These are phyloP conservation scores for Erysimum cheiranthoides DNA, from an alignment of 345 rosid genomes.

Conservation along the genomic window DNA sequence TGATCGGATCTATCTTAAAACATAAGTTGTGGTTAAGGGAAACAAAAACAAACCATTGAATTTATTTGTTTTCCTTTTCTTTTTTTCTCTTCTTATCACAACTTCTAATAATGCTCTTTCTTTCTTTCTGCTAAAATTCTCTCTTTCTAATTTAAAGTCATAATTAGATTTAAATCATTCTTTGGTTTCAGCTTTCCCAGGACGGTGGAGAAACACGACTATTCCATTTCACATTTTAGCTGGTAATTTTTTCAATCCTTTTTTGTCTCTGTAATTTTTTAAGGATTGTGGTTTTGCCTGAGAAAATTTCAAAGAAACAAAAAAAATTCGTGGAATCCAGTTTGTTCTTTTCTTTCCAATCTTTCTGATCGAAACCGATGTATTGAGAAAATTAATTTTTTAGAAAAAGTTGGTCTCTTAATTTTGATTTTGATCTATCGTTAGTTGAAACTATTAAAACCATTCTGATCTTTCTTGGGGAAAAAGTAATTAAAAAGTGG, in stretches of 20 bases:
- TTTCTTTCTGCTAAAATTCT: slow-evolving; percentile 24
- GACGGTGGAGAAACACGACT: slow-evolving; percentile 22
- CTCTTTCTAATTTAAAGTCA: slow-evolving; percentile 31
- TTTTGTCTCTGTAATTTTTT: not conserved
- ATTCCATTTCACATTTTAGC: slow-evolving; percentile 21
- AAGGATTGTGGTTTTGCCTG: slow-evolving; percentile 5
- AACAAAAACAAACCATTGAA: slow-evolving; percentile 19
- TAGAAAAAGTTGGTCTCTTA: not conserved
- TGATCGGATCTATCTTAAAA: slow-evolving; percentile 18
- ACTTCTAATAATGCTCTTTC: slow-evolving; percentile 17
- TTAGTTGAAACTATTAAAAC: not conserved
- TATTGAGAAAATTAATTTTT: not conserved
- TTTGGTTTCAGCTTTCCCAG: slow-evolving; percentile 30
- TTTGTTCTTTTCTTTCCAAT: not conserved
- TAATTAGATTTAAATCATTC: slow-evolving; percentile 8
- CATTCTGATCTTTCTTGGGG: not conserved
- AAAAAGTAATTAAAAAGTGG: not conserved
- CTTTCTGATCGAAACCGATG: not conserved
- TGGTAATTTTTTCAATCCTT: slow-evolving; percentile 25
- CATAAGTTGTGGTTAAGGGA: not conserved
- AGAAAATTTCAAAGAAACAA: slow-evolving; percentile 4
- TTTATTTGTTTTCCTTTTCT: not conserved
- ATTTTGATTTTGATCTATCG: slow-evolving; percentile 8
- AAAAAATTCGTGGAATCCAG: not conserved
- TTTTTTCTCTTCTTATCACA: slow-evolving; percentile 22